A percentile compares a stretch with the other conserved stretches of the same genome.
Conservation (phyloP, 129 eudicot species). For the Smallanthus sonchifolius region DNA sequence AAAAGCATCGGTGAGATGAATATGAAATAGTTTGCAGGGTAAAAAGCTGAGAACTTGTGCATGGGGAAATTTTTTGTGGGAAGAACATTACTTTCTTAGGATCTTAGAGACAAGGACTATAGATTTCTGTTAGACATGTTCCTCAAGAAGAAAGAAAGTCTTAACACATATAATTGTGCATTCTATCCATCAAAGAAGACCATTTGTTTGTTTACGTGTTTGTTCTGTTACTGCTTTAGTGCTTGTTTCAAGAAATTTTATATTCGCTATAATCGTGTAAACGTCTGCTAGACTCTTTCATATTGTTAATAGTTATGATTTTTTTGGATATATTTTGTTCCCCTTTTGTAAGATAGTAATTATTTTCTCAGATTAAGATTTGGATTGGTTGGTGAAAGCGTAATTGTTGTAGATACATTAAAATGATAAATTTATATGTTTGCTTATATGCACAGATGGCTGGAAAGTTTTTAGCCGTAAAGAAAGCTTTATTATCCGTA, state of each 20-base stretch:
- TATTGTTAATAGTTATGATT: not conserved
- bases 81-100: not conserved
- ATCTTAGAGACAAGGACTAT: not conserved
- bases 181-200: not conserved
- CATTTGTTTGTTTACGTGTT: not conserved
- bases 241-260: no score
- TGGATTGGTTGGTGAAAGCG: not conserved
- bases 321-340: not conserved
- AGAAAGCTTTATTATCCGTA: slow-evolving; percentile 47
- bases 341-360: not conserved
- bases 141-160: not conserved
- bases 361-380: not conserved
- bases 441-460: slow-evolving; percentile 41
- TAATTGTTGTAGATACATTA: not conserved
- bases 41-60: not conserved
- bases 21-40: not conserved
- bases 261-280: not conserved
- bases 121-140: not conserved
- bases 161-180: not conserved
- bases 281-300: not conserved
- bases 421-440: no score
- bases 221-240: not conserved
- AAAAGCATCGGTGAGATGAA: slow-evolving; percentile 2
- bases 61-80: not conserved
- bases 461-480: slow-evolving; percentile 49